These are phyloP conservation scores for Suhomyces atakaporum DNA, from an alignment of 1,139 yeast genomes.

Conservation along the genomic window DNA sequence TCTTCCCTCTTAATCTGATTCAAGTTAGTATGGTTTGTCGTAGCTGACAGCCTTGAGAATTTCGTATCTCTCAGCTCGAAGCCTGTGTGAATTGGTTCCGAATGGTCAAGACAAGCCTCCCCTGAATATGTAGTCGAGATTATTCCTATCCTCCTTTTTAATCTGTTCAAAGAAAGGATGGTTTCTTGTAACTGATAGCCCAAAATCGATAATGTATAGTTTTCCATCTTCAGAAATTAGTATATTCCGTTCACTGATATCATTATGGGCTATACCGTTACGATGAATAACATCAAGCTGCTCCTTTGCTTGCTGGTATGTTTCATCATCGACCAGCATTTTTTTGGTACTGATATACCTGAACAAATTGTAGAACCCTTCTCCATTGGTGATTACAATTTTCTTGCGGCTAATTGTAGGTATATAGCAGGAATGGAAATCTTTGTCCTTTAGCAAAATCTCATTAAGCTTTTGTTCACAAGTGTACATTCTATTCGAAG, in stretches of 20 bases:
- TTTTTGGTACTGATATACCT: background rate
- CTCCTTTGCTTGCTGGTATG: background rate
- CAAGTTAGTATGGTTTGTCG: too few species aligned
- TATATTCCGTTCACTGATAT: background rate
- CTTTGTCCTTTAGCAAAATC: background rate
- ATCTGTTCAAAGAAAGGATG: background rate
- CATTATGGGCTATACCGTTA: background rate
- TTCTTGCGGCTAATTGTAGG: background rate
- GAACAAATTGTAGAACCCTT: background rate
- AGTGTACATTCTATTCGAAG: background rate
- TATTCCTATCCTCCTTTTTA: too few species aligned
- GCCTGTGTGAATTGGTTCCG: too few species aligned
- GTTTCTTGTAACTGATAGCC: background rate
- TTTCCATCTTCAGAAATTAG: background rate
- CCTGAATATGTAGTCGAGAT: too few species aligned
- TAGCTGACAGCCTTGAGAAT: too few species aligned
- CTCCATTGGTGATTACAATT: background rate
- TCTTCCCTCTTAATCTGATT: too few species aligned
- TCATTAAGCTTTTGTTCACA: background rate
- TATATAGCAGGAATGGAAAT: background rate
- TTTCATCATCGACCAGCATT: background rate
- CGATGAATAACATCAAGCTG: background rate
- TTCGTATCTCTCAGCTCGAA: too few species aligned
- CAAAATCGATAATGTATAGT: background rate
- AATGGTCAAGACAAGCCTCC: too few species aligned